Evolutionary conservation across 2,329 filamentous ascomycete genomes (phyloP), one percentile per base, ranked within the genome.

Genomic region (Aureobasidium sp.): DNA sequence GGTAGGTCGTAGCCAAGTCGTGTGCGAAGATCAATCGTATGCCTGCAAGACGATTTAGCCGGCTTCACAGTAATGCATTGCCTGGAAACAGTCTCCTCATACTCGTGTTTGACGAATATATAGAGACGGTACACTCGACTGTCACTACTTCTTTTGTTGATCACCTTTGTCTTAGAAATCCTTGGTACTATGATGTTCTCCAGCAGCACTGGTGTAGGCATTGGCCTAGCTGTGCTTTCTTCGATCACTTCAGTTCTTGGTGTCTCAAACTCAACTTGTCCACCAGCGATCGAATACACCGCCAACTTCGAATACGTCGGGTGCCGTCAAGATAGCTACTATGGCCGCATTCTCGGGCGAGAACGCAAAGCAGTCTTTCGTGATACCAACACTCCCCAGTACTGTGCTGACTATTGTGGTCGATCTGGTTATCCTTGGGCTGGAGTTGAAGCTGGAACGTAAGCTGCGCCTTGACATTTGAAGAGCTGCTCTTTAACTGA

Each of bases 331-430:
- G 56, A 59, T 15, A 39, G 44, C 44, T 59, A 59, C 26, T 59
- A 59, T n/a, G 56, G 56, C 8, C 56, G 56, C 2, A 59, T 59
- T 2, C 44, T 59, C 1, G 56, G 56, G 6, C 37, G 56, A 59
- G 56, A 59, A 59, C 56, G 56, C 24, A 59, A 59, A 43, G 56
- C 34, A 13, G 20, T 59, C 5, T 59, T 59, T 12, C 56, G 56
- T 8, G 56, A 59, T 20, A 48, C 56, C 17, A 59, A 59, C 13
- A 59, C 43, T n/a, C 56, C 56, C 8, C 56, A 59, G n/a, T 50
- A 48, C 17, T 59, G 56, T 59, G 56, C 56, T 20, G 56, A 59
- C 32, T 59, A 59, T 17, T 59, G 56, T 29, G 56, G 56, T 13
- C 29, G 56, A 39, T 48, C 43, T 15, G 56, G 56, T 5, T 59